Evolutionary conservation across 2,329 filamentous ascomycete genomes (phyloP), one percentile per base, ranked within the genome.

Genomic region (Lecanicillium sp.): DNA sequence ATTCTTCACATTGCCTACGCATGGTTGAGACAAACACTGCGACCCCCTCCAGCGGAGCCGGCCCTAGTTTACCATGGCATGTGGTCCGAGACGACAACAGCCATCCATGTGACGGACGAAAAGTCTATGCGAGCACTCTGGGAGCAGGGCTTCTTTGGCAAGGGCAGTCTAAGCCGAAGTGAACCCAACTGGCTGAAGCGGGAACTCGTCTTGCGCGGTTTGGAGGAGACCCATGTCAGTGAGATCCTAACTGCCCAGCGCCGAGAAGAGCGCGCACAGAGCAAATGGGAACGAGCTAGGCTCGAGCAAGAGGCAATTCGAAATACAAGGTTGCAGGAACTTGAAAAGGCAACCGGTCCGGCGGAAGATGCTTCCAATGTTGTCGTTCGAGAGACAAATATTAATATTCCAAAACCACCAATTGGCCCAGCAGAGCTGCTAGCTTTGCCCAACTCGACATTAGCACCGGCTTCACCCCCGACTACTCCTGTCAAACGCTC

Each of bases 131-230:
- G 83, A 39, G 86, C 82, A 2, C 63, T 98, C 17, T 98, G 94
- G 92, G 85, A 95, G 60, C 86, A 94, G 65, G 92, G 92, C 5
- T 98, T 98, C 63, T 98, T 90, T 60, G 94, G 94, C 34, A 95
- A 95, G 60, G 92, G 92, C 32, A 90, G 71, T 50, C 67, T 96
- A 42, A 95, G 89, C 65, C 79, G 94, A 51, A 95, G 89, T 68
- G 90, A 98, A 58, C 90, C 90, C 3, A 92, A 80, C 49, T 98
- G 92, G 92, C 61, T 95, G 36, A 84, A 85, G 47, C 73, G 84
- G 45, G 87, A 95, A 60, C 83, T 85, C 58, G 79, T 82, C 19
- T 75, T 82, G 36, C 72, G 72, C 43, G 84, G 84, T 9, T 60
- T 80, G 13, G 64, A 79, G 18, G 73, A 76, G 22, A 68, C 65